Base-by-base conservation (phyloP, 768 basidiomycete species). In the Pleurotus pulmonarius region DNA sequence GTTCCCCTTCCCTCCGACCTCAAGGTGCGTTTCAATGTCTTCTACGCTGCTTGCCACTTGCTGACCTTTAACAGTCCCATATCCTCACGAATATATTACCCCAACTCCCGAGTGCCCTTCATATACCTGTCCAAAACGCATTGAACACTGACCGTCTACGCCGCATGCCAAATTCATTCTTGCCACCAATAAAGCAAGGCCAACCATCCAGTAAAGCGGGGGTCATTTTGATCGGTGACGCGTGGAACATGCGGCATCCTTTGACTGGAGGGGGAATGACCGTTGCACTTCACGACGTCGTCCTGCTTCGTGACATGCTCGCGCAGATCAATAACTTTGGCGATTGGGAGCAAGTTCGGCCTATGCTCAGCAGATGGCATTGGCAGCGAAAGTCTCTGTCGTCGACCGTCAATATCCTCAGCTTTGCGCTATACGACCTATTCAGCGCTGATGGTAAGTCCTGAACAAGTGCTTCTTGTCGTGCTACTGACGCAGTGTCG, bases 201-300 rank as follows among this genome's bases (percentile, higher is more conserved):
- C 59, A 63, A 18, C 60, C 68, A 0, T 73, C 76, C 8, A 71
- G 72, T 15, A 88, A 83, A 60, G 79, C 85, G 48, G 92, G 92
- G 22, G 85, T 84, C 8, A 73, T 99, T 57, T 83, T 98, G 59
- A 76, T 97, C 34, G 97, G 97, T 1, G 97, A 98, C 67, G 86
- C 96, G 2, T 96, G 93, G 89, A 99, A 98, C 68, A 98, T 98
- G 95, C 90, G 97, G 0, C 97, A 99, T 70, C 97, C 97, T 1
- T 79, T 99, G 18, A 99, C 97, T 0, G 97, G 97, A 4, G 94
- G 94, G 9, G 97, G 97, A 4, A 99, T 99, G 97, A 95, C 94
- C 0, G 96, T 98, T 39, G 94, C 94, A 2, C 75, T 98, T 46
- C 80, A 85, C 65, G 97, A 98, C 61, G 88, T 90, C 4, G 87